Evolutionary conservation across 495 filamentous ascomycete genomes (phyloP), one percentile per base, ranked within the genome.

Genomic region (Xylaria telfairii): DNA sequence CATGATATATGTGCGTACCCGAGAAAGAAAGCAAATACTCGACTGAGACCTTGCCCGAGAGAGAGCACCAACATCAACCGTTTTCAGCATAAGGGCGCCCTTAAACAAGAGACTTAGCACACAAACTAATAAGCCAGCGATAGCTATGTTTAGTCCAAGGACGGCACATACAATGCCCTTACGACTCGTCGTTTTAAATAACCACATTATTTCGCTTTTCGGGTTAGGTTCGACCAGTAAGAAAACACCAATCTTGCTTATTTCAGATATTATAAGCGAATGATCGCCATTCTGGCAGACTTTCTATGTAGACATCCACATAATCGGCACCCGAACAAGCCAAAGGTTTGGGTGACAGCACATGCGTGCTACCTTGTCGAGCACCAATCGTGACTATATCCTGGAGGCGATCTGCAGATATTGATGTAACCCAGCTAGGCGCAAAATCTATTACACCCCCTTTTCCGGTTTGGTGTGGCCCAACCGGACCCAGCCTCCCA

Each of bases 381-480:
- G 67, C 54, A 49, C 67, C 42, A 68, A 69, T 69, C 53, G 54
- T 24, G 21, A 60, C 10, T 54, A 42, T 54, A 51, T 44, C 57
- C 46, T 44, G 54, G 57, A 44, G 67, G 67, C 57, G 67, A 69
- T 69, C 67, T 69, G 46, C 67, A 69, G 67, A 32, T 63, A 69
- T 63, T 63, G 57, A 69, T 69, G 57, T 21, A 63, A 67, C 51
- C 65, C 34, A 9, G 28, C 42, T 30, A 44, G 57, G 46, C 44
- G 41, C 39, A 42, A 32, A 51, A 39, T 69, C 28, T 49, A 28
- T 49, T 61, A 53, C 51, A 32, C 47, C 64, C 41, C 61, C 32
- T 67, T 41, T 56, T 28, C 65, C 53, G 37, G 32, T 39, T 32
- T 49, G 57, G n/a, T 61, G 42, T 4, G 30, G 30, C 56, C 37